Evolutionary conservation across 768 basidiomycete genomes (phyloP).

Genomic region (Lentinus tigrinus): DNA sequence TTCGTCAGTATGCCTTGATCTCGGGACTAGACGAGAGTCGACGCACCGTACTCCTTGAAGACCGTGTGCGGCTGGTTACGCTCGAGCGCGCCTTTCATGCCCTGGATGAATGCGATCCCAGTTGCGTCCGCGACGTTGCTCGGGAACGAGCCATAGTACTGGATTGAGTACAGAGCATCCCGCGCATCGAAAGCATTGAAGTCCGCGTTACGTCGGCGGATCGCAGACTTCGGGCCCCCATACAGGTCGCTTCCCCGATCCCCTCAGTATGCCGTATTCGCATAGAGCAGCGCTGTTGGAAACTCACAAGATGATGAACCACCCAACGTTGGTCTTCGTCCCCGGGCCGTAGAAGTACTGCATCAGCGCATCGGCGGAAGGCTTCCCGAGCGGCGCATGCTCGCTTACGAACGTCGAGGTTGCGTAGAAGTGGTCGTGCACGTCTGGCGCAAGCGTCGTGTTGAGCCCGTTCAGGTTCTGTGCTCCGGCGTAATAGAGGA

Average conservation of each 20-base stretch:
- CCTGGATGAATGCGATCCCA: constrained; percentile 1
- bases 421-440: neutral
- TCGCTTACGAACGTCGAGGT: constrained; percentile 1
- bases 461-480: neutral
- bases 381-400: neutral
- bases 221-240: neutral
- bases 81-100: constrained; percentile 1
- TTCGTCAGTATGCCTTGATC: too few relatives aligned
- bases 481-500: neutral
- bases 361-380: neutral
- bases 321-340: neutral
- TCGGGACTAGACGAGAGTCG: neutral
- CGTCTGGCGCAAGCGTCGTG: neutral
- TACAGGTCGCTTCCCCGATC: neutral
- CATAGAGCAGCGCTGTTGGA: too few relatives aligned
- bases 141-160: constrained; percentile 4
- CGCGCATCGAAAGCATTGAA: neutral
- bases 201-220: neutral
- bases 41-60: constrained; percentile 3
- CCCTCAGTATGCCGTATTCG: too few relatives aligned
- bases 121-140: neutral
- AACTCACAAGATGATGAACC: constrained; percentile 1
- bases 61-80: neutral
- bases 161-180: constrained; percentile 2
- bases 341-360: neutral